phyloP scores from a whole-genome alignment of 805 yeast species.

The Diddensiella santjacobensis region DNA sequence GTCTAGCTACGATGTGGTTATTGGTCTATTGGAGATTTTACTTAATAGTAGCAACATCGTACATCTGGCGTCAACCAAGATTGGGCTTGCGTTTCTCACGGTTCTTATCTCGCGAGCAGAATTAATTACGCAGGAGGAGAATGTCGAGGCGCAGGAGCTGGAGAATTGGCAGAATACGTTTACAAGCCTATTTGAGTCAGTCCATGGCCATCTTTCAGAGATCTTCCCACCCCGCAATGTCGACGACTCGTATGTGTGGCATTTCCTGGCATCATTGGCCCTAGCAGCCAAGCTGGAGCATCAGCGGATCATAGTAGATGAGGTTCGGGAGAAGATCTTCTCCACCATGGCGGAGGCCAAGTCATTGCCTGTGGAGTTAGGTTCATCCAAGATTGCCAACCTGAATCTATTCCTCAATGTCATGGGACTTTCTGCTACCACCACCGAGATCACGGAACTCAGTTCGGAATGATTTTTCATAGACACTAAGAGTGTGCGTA shows the following conservation, averaged over 20 bases:
- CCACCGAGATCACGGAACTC: conserved; percentile 80
- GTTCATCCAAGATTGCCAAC: conserved; percentile 63
- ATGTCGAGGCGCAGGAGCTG: conserved; percentile 42
- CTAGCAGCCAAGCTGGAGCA: conserved; percentile 83
- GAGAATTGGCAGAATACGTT: conserved; percentile 76
- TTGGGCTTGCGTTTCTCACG: conserved; percentile 83
- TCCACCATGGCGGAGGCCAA: conserved; percentile 77
- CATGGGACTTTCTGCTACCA: conserved; percentile 92
- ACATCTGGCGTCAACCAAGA: conserved; percentile 51
- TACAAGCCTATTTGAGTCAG: conserved; percentile 71
- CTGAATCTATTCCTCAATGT: conserved; percentile 91
- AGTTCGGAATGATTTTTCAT: conserved; percentile 2
- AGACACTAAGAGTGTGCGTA: not conserved
- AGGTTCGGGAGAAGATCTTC: conserved; percentile 87
- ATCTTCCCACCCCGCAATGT: conserved; percentile 70
- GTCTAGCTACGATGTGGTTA: conserved; percentile 72
- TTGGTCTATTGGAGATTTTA: conserved; percentile 67
- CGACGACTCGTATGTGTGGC: conserved; percentile 91
- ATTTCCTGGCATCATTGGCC: conserved; percentile 89
- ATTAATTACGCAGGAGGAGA: conserved; percentile 79
- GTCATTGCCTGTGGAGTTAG: conserved; percentile 47
- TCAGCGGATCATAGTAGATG: conserved; percentile 91
- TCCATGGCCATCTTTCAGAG: conserved; percentile 71
- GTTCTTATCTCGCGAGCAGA: conserved; percentile 91
- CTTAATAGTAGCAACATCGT: conserved; percentile 68